Base-by-base conservation (phyloP, 106 monocot species). In the Dendrobium huoshanense region DNA sequence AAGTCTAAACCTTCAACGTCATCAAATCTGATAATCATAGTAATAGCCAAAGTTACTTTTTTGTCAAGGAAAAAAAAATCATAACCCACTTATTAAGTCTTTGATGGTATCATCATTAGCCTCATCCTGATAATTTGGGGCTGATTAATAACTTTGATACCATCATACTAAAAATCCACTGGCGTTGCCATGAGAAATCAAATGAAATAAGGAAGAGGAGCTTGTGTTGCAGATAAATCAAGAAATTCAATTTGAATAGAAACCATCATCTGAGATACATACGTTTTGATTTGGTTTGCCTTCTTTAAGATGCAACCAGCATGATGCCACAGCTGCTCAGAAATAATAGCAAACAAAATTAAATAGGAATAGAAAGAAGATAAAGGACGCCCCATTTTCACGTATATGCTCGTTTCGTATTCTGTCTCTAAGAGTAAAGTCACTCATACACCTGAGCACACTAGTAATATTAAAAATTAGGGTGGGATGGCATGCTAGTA, bases 281-380 rank as follows among this genome's bases (percentile, higher is more conserved):
- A 98, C 95, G 84, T 85, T 91, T 95, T 98, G 31, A 98, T 98
- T 87, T 92, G 95, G 73, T 91, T 95, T 74, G 77, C 85, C 79
- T 91, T 95, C 88, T 88, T 92, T 80, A 98, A 84, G 67, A 98
- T 88, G 87, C 98, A 95, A 79, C 82, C 79, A 49, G 95, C 98
- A 91, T 98, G 98, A 87, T 98, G 92, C 98, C 98, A 98, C 91
- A 93, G 88, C 98, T 98, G 95, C 43, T 59, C 31, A 74, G 2
- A 25, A 48, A 41, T 55, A 75, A 75, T 7, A 59, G 40, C 33
- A 47, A 74, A 73, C 22, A 73, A 31, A 73, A 45, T 25, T 43
- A 76, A 49, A 25, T 6, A 25, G 76, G 11, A 49, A 76, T 19
- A 27, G 10, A 76, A 76, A 49, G 0, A 49, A 76, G 49, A 51